These are phyloP conservation scores for Ophiostoma piceae DNA, from an alignment of 2,329 filamentous ascomycete genomes.

Conservation along the genomic window DNA sequence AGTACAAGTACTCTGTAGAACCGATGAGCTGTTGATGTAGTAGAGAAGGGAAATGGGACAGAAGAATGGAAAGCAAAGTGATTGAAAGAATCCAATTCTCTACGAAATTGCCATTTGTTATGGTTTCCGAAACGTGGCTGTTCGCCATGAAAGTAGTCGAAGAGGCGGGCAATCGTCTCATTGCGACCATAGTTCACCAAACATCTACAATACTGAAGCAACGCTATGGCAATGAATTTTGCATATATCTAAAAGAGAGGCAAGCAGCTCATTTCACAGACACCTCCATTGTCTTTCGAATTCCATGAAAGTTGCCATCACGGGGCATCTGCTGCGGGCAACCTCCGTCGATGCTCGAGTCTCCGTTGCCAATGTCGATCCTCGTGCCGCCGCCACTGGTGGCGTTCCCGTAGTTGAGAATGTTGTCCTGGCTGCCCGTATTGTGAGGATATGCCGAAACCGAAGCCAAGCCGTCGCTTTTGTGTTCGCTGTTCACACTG, in stretches of 20 bases:
- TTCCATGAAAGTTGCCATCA: background rate
- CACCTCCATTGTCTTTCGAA: background rate
- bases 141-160: too few relatives aligned
- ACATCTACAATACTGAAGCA: too few relatives aligned
- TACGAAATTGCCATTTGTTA: too few relatives aligned
- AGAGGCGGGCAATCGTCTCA: too few relatives aligned
- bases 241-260: background rate
- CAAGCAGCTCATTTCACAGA: background rate
- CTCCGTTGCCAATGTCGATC: background rate
- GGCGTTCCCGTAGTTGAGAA: background rate
- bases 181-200: too few relatives aligned
- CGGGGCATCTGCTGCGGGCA: background rate
- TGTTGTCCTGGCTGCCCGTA: background rate
- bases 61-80: too few relatives aligned
- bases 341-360: background rate
- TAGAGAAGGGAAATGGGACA: too few relatives aligned
- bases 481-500: conserved; percentile 13
- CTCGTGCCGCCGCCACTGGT: background rate
- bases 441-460: background rate
- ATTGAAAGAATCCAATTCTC: too few relatives aligned
- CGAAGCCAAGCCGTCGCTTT: conserved; percentile 15
- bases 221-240: too few relatives aligned
- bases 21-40: background rate
- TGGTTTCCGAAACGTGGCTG: too few relatives aligned
- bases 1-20: too few relatives aligned